Evolutionary conservation across 1,284 basidiomycete species (phyloP).

Genomic region (Tilletia indica): DNA sequence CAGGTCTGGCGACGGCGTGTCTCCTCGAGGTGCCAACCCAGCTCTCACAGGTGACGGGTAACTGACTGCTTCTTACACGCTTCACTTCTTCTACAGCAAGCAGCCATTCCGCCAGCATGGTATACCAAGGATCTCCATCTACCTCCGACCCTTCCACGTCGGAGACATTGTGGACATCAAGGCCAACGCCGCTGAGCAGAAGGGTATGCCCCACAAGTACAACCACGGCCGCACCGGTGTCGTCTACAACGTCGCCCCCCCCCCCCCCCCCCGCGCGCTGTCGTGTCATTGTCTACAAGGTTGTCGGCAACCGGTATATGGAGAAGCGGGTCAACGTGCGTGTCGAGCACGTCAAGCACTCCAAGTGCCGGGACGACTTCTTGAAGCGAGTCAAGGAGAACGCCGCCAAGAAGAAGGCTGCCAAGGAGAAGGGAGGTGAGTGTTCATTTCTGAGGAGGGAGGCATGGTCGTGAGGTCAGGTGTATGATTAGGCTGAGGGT

Average conservation of each 20-base stretch:
- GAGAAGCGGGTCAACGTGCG: constrained; percentile 99
- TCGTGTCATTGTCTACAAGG: constrained; percentile 97
- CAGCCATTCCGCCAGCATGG: constrained; percentile 72
- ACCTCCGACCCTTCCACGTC: constrained; percentile 85
- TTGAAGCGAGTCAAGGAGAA: constrained; percentile 92
- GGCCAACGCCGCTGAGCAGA: constrained; percentile 97
- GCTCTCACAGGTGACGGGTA: neutral
- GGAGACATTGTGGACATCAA: constrained; percentile 99
- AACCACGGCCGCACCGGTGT: constrained; percentile 83
- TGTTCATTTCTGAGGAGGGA: neutral
- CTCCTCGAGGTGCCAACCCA: too few species aligned
- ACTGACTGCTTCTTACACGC: too few species aligned
- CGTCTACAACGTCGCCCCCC: constrained; percentile 95
- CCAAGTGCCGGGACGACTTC: constrained; percentile 98
- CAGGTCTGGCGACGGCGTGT: too few species aligned
- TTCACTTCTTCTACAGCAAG: constrained; percentile 26
- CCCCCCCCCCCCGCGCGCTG: too few species aligned
- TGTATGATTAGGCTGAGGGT: too few species aligned
- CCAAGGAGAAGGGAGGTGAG: constrained; percentile 60
- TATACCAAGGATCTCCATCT: constrained; percentile 85
- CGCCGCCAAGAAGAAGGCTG: constrained; percentile 78
- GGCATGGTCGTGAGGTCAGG: too few species aligned
- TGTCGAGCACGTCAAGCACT: constrained; percentile 96
- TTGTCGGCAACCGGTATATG: constrained; percentile 97
- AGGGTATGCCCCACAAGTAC: constrained; percentile 98